Percentiles rank a stretch among this genome's conserved stretches.
Conservation (phyloP, 2,329 filamentous ascomycete genomes). For the Fusarium mexicanum region DNA sequence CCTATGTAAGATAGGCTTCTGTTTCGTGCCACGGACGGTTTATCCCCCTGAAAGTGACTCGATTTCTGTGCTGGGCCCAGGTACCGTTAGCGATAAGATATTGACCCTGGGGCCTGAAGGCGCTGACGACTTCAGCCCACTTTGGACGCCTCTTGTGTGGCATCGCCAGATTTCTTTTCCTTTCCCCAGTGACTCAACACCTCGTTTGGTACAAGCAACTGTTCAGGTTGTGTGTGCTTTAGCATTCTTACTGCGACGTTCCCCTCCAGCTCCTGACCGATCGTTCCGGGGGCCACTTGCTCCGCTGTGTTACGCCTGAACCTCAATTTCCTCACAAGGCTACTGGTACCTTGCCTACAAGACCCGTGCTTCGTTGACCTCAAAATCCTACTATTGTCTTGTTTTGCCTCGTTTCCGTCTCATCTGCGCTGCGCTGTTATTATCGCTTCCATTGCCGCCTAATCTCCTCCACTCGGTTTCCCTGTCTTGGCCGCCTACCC, state of each 20-base stretch:
- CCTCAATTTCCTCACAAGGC: constrained; percentile 18
- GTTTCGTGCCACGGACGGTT: constrained; percentile 16
- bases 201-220: neutral
- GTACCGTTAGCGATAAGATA: constrained; percentile 28
- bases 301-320: constrained; percentile 10
- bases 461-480: constrained; percentile 18
- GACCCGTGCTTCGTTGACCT: constrained; percentile 16
- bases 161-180: constrained; percentile 29
- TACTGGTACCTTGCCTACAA: constrained; percentile 1
- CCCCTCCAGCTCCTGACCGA: constrained; percentile 37
- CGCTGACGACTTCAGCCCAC: constrained; percentile 36
- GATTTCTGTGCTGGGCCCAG: constrained; percentile 21
- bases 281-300: constrained; percentile 37
- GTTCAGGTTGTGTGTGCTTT: constrained; percentile 3
- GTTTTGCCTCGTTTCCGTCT: constrained; percentile 1
- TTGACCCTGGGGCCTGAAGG: constrained; percentile 2
- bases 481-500: constrained; percentile 15
- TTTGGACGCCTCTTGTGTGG: constrained; percentile 32
- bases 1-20: neutral
- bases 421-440: constrained; percentile 14
- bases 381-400: neutral
- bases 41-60: constrained; percentile 36
- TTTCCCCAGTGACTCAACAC: constrained; percentile 8
- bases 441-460: constrained; percentile 24
- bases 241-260: neutral